A percentile compares a stretch with the other conserved stretches of the same genome.
These are phyloP conservation scores for Sugiyamaella pinicola DNA, from an alignment of 1,139 yeast species.

Conservation along the genomic window DNA sequence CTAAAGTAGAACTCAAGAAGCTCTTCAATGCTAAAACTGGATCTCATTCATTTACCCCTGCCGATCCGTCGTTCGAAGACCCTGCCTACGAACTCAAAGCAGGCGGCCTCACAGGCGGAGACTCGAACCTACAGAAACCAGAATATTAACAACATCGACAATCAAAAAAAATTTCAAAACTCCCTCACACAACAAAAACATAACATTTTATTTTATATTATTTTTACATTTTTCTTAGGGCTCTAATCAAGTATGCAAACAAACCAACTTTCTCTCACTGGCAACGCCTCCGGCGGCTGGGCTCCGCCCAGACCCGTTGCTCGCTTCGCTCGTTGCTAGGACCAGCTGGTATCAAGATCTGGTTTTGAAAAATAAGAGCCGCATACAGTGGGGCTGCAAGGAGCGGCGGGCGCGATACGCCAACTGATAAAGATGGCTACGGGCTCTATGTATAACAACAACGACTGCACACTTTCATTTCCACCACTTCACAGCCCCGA, in stretches of 20 bases:
- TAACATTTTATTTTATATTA: background rate
- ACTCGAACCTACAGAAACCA: slow-evolving; percentile 11
- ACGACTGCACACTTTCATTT: background rate
- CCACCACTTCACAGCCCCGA: background rate
- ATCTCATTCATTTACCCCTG: slow-evolving; percentile 2
- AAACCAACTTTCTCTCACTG: background rate
- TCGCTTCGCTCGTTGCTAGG: too few relatives aligned
- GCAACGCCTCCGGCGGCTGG: slow-evolving; percentile 1
- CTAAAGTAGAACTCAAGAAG: slow-evolving; percentile 11
- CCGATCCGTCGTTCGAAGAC: slow-evolving; percentile 16
- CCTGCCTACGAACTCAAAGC: slow-evolving; percentile 14
- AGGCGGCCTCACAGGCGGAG: slow-evolving; percentile 15
- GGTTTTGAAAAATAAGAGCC: background rate
- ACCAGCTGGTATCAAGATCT: too few relatives aligned
- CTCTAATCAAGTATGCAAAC: background rate
- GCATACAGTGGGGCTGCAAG: too few relatives aligned
- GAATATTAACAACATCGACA: slow-evolving; percentile 5
- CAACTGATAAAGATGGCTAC: too few relatives aligned
- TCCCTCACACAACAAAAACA: background rate
- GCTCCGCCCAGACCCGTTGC: background rate
- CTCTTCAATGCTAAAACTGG: slow-evolving; percentile 11
- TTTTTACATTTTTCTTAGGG: background rate
- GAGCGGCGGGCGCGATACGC: too few relatives aligned
- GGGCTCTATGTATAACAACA: background rate
- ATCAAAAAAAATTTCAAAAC: background rate